Evolutionary conservation across 495 filamentous ascomycete genomes (phyloP).

Genomic region (Physcia stellaris): DNA sequence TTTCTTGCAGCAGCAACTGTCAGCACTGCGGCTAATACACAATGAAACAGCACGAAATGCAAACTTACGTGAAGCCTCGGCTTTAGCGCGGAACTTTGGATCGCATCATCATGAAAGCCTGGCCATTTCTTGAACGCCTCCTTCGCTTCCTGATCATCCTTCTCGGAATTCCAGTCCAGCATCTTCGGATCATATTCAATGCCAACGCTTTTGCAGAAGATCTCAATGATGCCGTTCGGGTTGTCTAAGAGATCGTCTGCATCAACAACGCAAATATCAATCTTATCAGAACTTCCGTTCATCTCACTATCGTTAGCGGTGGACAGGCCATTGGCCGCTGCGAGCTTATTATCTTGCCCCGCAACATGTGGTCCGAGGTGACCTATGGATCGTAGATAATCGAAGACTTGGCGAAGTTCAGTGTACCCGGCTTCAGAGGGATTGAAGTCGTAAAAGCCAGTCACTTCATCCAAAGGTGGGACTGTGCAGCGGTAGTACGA

Average conservation of each 20-base stretch:
- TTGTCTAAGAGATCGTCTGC: conserved; percentile 86
- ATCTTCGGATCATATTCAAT: conserved; percentile 57
- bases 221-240: conserved; percentile 55
- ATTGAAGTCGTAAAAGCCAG: conserved; percentile 76
- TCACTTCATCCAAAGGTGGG: conserved; percentile 65
- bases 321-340: conserved; percentile 16
- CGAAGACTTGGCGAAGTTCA: conserved; percentile 73
- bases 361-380: conserved; percentile 51
- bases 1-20: background rate
- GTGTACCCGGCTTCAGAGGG: conserved; percentile 79
- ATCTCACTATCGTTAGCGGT: conserved; percentile 20
- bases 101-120: conserved; percentile 91
- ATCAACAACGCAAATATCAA: conserved; percentile 78
- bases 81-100: conserved; percentile 59
- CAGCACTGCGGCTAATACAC: conserved; percentile 2
- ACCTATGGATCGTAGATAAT: conserved; percentile 52
- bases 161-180: conserved; percentile 69
- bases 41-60: background rate
- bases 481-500: conserved; percentile 93
- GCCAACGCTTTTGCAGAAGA: conserved; percentile 66
- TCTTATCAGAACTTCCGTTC: conserved; percentile 14
- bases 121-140: conserved; percentile 87
- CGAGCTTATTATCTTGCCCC: conserved; percentile 18
- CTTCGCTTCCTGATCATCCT: conserved; percentile 47
- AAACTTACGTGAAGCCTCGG: conserved; percentile 57